These are phyloP conservation scores for Epichloe coenophiala DNA, from an alignment of 2,329 filamentous ascomycete genomes.

Conservation along the genomic window DNA sequence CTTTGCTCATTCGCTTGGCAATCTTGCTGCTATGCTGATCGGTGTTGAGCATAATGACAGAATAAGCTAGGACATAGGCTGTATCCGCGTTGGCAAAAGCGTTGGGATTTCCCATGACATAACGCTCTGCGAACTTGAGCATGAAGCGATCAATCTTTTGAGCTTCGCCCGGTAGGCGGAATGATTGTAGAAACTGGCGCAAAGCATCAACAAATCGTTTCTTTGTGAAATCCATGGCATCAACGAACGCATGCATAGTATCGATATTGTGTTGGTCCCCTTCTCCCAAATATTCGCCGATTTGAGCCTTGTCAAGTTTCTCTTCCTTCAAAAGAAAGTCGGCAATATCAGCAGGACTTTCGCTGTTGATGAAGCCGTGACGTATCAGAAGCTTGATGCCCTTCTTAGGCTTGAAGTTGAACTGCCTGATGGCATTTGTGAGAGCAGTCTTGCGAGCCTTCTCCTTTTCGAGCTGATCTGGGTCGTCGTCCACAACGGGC, in stretches of 20 bases:
- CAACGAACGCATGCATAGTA: constrained; percentile 97
- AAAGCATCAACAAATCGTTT: constrained; percentile 87
- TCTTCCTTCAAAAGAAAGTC: constrained; percentile 71
- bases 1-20: constrained; percentile 74
- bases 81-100: constrained; percentile 98
- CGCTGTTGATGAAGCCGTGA: constrained; percentile 75
- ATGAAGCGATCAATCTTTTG: constrained; percentile 99
- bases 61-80: constrained; percentile 90
- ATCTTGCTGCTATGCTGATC: constrained; percentile 89
- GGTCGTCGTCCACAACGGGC: constrained; percentile 71
- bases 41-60: constrained; percentile 91
- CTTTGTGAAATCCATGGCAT: constrained; percentile 84
- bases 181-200: constrained; percentile 83
- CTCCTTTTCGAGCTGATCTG: constrained; percentile 83
- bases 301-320: constrained; percentile 75
- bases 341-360: constrained; percentile 70
- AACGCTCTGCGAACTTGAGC: constrained; percentile 96
- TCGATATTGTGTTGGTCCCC: constrained; percentile 87
- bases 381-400: constrained; percentile 74
- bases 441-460: constrained; percentile 90
- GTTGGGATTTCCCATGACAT: constrained; percentile 88
- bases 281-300: constrained; percentile 91
- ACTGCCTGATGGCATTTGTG: constrained; percentile 75
- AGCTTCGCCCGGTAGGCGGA: constrained; percentile 86
- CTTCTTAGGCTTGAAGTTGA: constrained; percentile 96